Conservation (phyloP, 2,329 filamentous ascomycete species). For the Monosporascus sp. region DNA sequence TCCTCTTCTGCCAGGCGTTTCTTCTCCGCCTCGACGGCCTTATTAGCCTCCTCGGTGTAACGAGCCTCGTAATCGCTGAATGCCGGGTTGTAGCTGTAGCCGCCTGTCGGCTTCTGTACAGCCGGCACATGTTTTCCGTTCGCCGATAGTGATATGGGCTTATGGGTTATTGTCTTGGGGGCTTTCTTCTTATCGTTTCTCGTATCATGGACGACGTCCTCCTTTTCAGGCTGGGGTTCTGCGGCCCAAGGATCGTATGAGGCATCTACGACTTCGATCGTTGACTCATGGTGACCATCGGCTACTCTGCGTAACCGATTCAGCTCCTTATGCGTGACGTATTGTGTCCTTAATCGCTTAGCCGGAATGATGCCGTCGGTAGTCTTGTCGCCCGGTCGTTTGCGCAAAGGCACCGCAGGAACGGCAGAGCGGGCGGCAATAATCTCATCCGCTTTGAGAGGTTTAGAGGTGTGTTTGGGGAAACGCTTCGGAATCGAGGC, state of each 20-base stretch:
- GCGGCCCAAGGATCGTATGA: conserved; percentile 75
- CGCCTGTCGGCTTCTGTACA: conserved; percentile 71
- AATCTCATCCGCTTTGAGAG: conserved; percentile 86
- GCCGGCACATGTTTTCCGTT: conserved; percentile 75
- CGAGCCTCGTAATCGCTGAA: conserved; percentile 82
- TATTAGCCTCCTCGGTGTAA: conserved; percentile 67
- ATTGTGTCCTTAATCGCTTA: conserved; percentile 73
- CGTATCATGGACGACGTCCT: conserved; percentile 28
- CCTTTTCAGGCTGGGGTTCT: conserved; percentile 28
- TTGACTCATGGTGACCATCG: conserved; percentile 58
- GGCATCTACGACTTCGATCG: conserved; percentile 52
- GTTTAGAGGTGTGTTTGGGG: conserved; percentile 64
- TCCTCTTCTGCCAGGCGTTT: conserved; percentile 63
- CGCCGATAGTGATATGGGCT: conserved; percentile 76
- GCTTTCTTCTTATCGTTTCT: conserved; percentile 54
- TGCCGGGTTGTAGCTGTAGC: conserved; percentile 87
- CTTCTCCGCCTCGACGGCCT: conserved; percentile 73
- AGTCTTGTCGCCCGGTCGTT: conserved; percentile 65
- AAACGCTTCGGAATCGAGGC: conserved; percentile 57
- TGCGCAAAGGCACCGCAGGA: conserved; percentile 71
- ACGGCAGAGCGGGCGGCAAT: conserved; percentile 78
- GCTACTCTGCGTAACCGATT: conserved; percentile 72
- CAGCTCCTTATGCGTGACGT: conserved; percentile 81
- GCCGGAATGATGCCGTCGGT: conserved; percentile 66
- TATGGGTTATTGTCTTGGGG: conserved; percentile 68